Percentiles rank a stretch among this genome's conserved stretches.
Evolutionary conservation across 768 basidiomycete species (phyloP).

Genomic region (Auriscalpium orientale): DNA sequence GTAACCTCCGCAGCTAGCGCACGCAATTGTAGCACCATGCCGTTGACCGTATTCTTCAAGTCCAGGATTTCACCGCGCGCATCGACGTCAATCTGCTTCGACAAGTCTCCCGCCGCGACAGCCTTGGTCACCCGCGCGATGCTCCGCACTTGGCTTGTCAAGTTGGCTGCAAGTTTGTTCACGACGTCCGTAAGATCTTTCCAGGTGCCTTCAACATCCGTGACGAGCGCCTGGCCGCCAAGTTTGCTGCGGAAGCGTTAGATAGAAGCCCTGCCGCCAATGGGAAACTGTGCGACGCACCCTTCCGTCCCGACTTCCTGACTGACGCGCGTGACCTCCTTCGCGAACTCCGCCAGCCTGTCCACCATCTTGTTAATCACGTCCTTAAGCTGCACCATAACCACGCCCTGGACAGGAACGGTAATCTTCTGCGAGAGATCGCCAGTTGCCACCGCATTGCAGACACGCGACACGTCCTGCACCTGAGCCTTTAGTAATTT

Average conservation of each 20-base stretch:
- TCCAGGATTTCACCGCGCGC: slow-evolving; percentile 82
- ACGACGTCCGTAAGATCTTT: slow-evolving; percentile 72
- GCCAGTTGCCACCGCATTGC: slow-evolving; percentile 42
- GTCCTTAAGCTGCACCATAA: slow-evolving; percentile 45
- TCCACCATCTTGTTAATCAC: slow-evolving; percentile 44
- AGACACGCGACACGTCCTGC: slow-evolving; percentile 48
- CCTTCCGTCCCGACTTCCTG: slow-evolving; percentile 74
- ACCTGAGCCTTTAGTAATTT: slow-evolving; percentile 74
- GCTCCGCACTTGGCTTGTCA: slow-evolving; percentile 47
- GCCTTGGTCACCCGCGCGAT: slow-evolving; percentile 54
- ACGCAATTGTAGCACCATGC: slow-evolving; percentile 40
- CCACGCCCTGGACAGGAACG: slow-evolving; percentile 41
- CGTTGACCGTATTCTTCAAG: slow-evolving; percentile 51
- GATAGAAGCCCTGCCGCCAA: slow-evolving; percentile 11
- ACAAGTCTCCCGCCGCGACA: slow-evolving; percentile 82
- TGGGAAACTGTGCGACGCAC: slow-evolving; percentile 10
- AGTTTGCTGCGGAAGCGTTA: slow-evolving; percentile 40
- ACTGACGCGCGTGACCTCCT: slow-evolving; percentile 75
- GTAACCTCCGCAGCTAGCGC: slow-evolving; percentile 75
- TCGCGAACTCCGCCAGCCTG: slow-evolving; percentile 75
- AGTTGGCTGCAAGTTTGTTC: slow-evolving; percentile 68
- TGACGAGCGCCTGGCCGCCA: slow-evolving; percentile 75
- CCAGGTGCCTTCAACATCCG: slow-evolving; percentile 87
- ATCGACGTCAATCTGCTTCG: slow-evolving; percentile 84
- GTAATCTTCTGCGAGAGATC: slow-evolving; percentile 45